Conservation (phyloP, 768 basidiomycete species). For the Amanita phalloides region DNA sequence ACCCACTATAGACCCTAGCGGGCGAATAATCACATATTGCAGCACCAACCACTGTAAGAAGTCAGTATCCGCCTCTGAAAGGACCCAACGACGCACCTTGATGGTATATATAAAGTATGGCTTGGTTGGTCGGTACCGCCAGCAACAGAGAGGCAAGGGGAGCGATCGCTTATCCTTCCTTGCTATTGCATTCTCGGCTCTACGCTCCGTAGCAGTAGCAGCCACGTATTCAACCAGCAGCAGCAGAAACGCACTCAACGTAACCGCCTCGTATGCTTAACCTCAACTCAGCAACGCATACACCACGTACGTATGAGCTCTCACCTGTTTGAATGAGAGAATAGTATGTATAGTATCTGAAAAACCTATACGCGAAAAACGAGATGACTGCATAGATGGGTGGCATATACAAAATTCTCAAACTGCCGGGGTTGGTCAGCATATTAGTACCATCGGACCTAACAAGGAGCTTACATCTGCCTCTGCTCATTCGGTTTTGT, state of each 20-base stretch:
- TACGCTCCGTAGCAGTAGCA: slow-evolving; percentile 49
- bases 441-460: not conserved
- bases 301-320: slow-evolving; percentile 4
- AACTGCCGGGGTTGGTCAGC: slow-evolving; percentile 22
- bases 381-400: slow-evolving; percentile 73
- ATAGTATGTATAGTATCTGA: slow-evolving; percentile 56
- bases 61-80: not conserved
- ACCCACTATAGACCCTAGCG: slow-evolving; percentile 59
- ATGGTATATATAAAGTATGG: slow-evolving; percentile 86
- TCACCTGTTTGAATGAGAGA: slow-evolving; percentile 34
- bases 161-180: slow-evolving; percentile 72
- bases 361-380: slow-evolving; percentile 80
- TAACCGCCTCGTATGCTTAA: slow-evolving; percentile 69
- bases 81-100: slow-evolving; percentile 39
- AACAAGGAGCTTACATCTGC: slow-evolving; percentile 49
- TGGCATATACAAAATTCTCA: slow-evolving; percentile 83
- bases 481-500: slow-evolving; percentile 64
- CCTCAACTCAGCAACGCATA: slow-evolving; percentile 3
- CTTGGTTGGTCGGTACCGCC: slow-evolving; percentile 78
- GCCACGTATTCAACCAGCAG: slow-evolving; percentile 83
- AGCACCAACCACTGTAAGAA: slow-evolving; percentile 68
- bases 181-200: slow-evolving; percentile 54
- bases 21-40: slow-evolving; percentile 74
- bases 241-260: slow-evolving; percentile 81
- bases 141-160: slow-evolving; percentile 73